phyloP scores from a whole-genome alignment of 768 basidiomycete genomes.

The Lanmaoa pseudosensibilis region DNA sequence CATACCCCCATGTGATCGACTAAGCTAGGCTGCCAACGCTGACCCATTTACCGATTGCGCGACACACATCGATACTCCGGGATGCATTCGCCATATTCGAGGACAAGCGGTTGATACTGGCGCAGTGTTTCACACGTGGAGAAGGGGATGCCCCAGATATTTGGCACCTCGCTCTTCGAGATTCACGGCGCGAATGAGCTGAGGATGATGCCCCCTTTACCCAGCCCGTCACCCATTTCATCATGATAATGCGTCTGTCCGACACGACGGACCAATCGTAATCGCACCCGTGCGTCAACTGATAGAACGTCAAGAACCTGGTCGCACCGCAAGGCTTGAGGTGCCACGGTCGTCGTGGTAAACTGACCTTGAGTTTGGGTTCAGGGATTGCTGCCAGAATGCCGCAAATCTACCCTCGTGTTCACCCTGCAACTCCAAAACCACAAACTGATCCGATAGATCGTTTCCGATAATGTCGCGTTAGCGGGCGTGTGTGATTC shows the following conservation, averaged over 20 bases:
- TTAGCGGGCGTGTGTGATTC: neutral
- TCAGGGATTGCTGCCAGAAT: neutral
- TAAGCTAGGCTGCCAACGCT: neutral
- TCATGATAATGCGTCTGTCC: constrained; percentile 27
- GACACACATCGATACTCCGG: neutral
- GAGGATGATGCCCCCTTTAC: neutral
- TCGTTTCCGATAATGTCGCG: neutral
- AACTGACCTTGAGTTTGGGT: constrained; percentile 8
- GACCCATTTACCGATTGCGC: neutral
- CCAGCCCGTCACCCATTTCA: neutral
- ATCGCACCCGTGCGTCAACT: neutral
- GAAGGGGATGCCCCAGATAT: constrained; percentile 51
- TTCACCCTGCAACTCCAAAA: neutral
- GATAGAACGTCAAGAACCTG: neutral
- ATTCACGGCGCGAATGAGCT: constrained; percentile 31
- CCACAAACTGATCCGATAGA: neutral
- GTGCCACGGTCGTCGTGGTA: neutral
- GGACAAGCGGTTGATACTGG: neutral
- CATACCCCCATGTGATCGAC: neutral
- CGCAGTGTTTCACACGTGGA: constrained; percentile 10
- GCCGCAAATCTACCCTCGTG: neutral
- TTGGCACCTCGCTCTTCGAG: constrained; percentile 49
- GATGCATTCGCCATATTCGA: neutral
- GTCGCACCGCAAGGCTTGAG: neutral
- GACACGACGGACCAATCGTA: constrained; percentile 28